Base-by-base conservation (phyloP, 1,139 yeast genomes). In the Ashbya aceris region DNA sequence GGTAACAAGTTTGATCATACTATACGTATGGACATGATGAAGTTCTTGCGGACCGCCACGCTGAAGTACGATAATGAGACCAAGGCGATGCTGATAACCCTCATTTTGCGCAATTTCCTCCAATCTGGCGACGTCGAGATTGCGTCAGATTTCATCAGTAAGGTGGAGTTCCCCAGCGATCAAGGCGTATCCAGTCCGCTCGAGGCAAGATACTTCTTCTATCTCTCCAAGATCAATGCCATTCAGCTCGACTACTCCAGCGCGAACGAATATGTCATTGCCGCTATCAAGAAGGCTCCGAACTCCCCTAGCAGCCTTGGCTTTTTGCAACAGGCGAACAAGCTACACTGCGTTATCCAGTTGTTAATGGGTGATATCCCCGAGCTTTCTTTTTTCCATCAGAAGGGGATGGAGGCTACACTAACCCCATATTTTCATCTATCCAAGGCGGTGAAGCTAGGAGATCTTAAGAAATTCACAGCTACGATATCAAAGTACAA, bases 281-380 rank as follows among this genome's bases (percentile, higher is more conserved):
- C 94, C 13, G 96, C 98, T 7, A 83, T 89, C 42, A 80, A 98
- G 68, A 93, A 93, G 64, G 89, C 95, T n/a, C 98, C 98, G 29
- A 96, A 87, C 63, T 85, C 95, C 1, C 71, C 77, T 38, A 76
- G 80, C 49, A 87, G 96, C 5, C 67, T 74, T 39, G 98, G 98
- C 0, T 93, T 93, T 61, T 65, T 89, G 49, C 96, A 87, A 65
- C 77, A 85, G 39, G 94, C 96, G 5, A 81, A 91, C 53, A 93
- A 93, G 67, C 74, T 93, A 52, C 83, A 80, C 59, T 83, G 91
- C 49, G 74, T 89, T 43, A 85, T 91, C 56, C 96, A 93, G 66
- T 71, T 93, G 55, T 75, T 93, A 52, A 89, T 91, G 79, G 98
- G 99, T 41, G 98, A 91, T 56, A 83, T 93, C 54, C 98, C 98